Evolutionary conservation across 495 filamentous ascomycete species (phyloP), one percentile per base, ranked within the genome.

Genomic region (Parathielavia hyrcaniae): DNA sequence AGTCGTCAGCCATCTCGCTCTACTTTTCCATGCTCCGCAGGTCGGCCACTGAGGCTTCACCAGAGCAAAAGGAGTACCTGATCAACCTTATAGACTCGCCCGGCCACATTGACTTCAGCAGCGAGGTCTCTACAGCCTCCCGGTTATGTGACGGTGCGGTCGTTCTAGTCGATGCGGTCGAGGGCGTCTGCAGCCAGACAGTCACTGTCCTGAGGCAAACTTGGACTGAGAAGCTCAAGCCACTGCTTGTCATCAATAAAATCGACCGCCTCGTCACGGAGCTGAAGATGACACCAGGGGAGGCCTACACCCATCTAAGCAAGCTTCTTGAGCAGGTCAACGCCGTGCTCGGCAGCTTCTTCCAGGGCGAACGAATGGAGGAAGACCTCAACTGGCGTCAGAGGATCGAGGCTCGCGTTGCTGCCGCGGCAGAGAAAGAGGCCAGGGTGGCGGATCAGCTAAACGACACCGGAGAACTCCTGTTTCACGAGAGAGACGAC

Each of bases 71-170:
- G 64, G 91, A 97, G 68, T 97, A 95, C 69, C 80, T 99, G 47
- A 90, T 99, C 71, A 99, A 99, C 71, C 74, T 99, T 39, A 99
- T 99, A 62, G 93, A 99, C 71, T 97, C 95, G 0, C 93, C 93
- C 0, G 93, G 93, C 10, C 93, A 99, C 69, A 96, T 99, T 47
- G 93, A 99, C 69, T 99, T 99, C 73, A 96, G 91, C 77, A 95
- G 89, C 57, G 93, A 99, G 70, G 93, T 99, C 3, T 96, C 91
- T 2, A 97, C 91, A 0, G 93, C 93, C 2, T 97, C 92, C 0
- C 83, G 93, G 44, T 77, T 99, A 13, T 97, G 92, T 60, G 93
- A 99, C 74, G 93, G 95, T 30, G 93, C 92, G 1, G 80, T 97
- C 10, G 88, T 99, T 12, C 77, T 99, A 19, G 90, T 99, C n/a